Evolutionary conservation across 306 rosid species (phyloP), one percentile per base, ranked within the genome.

Genomic region (Begonia loranthoides): DNA sequence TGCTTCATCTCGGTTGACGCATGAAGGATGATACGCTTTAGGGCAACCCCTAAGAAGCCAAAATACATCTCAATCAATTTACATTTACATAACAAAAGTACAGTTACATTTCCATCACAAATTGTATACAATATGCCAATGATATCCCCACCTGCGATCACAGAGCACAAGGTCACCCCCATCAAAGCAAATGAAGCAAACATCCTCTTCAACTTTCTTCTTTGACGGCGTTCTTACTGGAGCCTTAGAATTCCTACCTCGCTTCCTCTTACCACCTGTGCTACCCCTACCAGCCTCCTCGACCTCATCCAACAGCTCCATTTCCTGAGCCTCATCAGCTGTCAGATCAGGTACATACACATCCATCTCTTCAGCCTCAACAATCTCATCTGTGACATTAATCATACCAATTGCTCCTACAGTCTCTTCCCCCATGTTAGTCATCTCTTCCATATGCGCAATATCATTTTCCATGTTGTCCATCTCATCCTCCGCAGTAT

Each of bases 111-210:
- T 12, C 24, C 49, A 14, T 15, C 7, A n/a, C 48, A 44, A 24
- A 9, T 4, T n/a, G 19, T 10, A 5, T 14, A 47, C 3, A 11
- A 59, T 6, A 45, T 11, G 11, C 4, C 19, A 21, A 39, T n/a
- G 60, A 53, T 52, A 56, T 71, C 24, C 64, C 55, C 57, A 92
- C 99, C 99, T 83, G 61, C 94, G 82, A 56, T 87, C 96, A 40
- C 99, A 92, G 38, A 92, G 99, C 60, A 92, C 99, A 16, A 92
- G 96, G 43, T 83, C 89, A 47, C 99, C 99, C 52, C 99, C 99
- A 41, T 92, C 99, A 33, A 92, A 92, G 79, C 99, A 92, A 78
- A 92, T 87, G 79, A 92, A 92, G 63, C 99, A 92, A 57, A 92
- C 99, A 21, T 92, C 99, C 70, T 92, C 99, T 66, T 92, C 99